Evolutionary conservation across 129 eudicot genomes (phyloP), one percentile per base, ranked within the genome.

Genomic region (Flaveria ramosissima): DNA sequence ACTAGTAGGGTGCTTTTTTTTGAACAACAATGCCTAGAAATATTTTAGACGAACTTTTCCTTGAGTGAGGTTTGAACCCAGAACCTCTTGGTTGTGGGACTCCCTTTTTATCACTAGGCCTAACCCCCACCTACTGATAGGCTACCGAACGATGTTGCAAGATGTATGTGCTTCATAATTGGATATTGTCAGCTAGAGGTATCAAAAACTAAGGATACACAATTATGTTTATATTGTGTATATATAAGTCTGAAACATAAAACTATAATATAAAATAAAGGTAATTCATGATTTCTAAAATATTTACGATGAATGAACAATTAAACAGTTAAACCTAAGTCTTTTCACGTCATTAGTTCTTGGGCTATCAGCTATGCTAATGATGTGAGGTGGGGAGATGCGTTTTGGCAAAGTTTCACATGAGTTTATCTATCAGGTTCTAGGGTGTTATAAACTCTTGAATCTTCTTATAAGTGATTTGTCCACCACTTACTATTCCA

Each of bases 381-480:
- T 60, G 70, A 23, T 74, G 70, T 74, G 70, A 60, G 26, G 70
- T 32, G 57, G 70, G 11, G 39, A 45, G 56, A 59, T 26, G 24
- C 6, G 9, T 43, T 27, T 74, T 23, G n/a, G 57, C 62, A 75
- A 75, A 75, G 62, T 47, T 46, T 27, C 51, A 30, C 61, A 62
- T 45, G 48, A 46, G 47, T 62, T 17, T 75, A 9, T 27, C 7
- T 61, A 36, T 26, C 61, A 74, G 16, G 42, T 52, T 60, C 20
- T 60, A 61, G 26, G 65, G 7, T 60, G 70, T 7, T 70, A 45
- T 45, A 24, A 15, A 47, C 68, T 12, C 19, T 2, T n/a, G 57
- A 9, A 19, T 14, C 13, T 75, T 46, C 20, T 61, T 50, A 12
- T 32, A 62, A 76, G 65, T 76, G 50, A 20, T 36, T 50, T 19